These are phyloP conservation scores for Entrophospora sp. DNA, from an alignment of 192 early-diverging fungal genomes.

Conservation along the genomic window DNA sequence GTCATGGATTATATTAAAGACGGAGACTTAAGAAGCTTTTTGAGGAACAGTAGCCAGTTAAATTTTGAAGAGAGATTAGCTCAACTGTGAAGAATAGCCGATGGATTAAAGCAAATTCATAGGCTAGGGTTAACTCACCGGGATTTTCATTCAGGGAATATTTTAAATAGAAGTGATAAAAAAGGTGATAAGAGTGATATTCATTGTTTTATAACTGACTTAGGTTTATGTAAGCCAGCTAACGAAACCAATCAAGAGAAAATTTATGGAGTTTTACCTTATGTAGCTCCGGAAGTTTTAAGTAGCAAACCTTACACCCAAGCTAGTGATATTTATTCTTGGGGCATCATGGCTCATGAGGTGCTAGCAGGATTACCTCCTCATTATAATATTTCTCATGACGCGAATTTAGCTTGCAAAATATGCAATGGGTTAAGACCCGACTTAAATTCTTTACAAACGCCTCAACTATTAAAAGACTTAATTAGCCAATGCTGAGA, in stretches of 20 bases:
- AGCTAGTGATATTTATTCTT: slow-evolving; percentile 15
- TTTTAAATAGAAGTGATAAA: too few species aligned
- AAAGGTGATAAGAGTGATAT: too few species aligned
- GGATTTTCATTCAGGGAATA: slow-evolving; percentile 11
- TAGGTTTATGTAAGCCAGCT: background rate
- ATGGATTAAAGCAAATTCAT: background rate
- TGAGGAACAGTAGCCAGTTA: background rate
- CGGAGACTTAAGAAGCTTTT: background rate
- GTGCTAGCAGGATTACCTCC: background rate
- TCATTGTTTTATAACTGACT: background rate
- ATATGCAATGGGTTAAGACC: background rate
- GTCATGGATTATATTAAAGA: background rate
- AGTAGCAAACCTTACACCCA: background rate
- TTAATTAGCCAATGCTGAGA: slow-evolving; percentile 3
- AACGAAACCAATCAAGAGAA: background rate
- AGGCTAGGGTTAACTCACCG: background rate
- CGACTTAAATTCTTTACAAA: background rate
- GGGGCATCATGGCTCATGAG: slow-evolving; percentile 2
- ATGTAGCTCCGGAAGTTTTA: slow-evolving; percentile 10
- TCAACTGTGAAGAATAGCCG: background rate
- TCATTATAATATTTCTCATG: background rate
- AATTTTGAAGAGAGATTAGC: too few species aligned
- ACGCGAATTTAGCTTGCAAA: background rate
- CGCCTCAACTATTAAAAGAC: background rate
- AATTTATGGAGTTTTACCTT: slow-evolving; percentile 13